Evolutionary conservation across 2,329 filamentous ascomycete genomes (phyloP), one percentile per base, ranked within the genome.

Genomic region (Fusarium udum): DNA sequence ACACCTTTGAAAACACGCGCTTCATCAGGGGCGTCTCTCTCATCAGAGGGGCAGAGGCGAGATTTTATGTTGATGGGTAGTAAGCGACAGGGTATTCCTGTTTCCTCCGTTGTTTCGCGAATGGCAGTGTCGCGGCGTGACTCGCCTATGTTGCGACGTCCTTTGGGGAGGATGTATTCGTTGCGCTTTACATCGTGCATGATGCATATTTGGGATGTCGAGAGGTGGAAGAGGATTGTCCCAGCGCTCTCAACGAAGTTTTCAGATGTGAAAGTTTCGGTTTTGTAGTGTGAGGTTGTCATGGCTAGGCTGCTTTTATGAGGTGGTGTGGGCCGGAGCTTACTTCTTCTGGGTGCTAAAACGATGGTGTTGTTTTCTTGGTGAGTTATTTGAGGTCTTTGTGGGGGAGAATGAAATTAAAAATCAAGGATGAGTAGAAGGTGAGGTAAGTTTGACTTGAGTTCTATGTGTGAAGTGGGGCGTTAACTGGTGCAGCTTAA

Each of bases 311-410:
- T n/a, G 22, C 4, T 3, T 10, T n/a, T 2, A 4, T 13, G 3
- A 18, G 22, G 15, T 8, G 11, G 10, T n/a, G 8, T n/a, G 22
- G n/a, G 28, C 3, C 5, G 5, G 28, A 9, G 14, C 22, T 32
- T n/a, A 10, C 46, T 32, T 49, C 7, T 9, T 32, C 3, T 6
- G 0, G 18, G 28, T 16, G 6, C 11, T 18, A 1, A 32, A 3
- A 0, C 5, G 7, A 32, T 5, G 3, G 4, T 4, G 15, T 13
- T 32, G 3, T n/a, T 49, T n/a, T n/a, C 1, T 13, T 32, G 7
- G 4, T n/a, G 3, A 16, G 5, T 13, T 49, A 6, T 6, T 9
- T 32, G 15, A 49, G 14, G 5, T 22, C 0, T 22, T 14, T 15
- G 9, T 3, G 16, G 14, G 14, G 22, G 10, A n/a, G 8, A 10